Evolutionary conservation across 768 basidiomycete species (phyloP), one percentile per base, ranked within the genome.

Genomic region (Serpula lacrymans): DNA sequence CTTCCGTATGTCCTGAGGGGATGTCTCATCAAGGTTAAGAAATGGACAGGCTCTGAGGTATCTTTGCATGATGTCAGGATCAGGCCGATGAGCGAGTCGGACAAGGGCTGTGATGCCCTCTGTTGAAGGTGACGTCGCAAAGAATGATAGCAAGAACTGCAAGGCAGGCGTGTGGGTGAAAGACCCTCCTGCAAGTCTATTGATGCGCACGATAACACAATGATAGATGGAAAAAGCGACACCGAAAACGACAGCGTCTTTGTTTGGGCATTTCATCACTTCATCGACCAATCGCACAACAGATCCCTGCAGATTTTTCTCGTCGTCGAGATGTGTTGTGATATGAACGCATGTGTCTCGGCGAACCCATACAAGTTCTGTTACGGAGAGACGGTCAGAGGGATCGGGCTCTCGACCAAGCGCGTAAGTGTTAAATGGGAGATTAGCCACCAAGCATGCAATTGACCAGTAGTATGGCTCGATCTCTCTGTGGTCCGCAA

Each of bases 41-140:
- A 28, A n/a, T 9, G n/a, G 9, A n/a, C 27, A 9, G 9, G 9
- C 27, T 28, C n/a, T 28, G n/a, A 28, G 9, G 33, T 10, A 8
- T 9, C 17, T 9, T 12, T 12, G 33, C 9, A 42, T 21, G 39
- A 43, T 18, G 22, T 38, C 17, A 13, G 37, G 26, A 16, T 42
- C 41, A 12, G 16, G 37, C 12, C 39, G 39, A 23, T 35, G 18
- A 20, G 29, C 39, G 14, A 41, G 29, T 22, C 31, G 39, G 10
- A 31, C 20, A 21, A 41, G 39, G 14, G 39, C 39, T 8, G 40
- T 41, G 16, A 36, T 41, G 30, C 34, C 40, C 10, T 21, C 22
- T 17, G 23, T 41, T 6, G 40, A 37, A 14, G 34, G 40, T 11
- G 20, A 17, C 12, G 23, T 2, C 14, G 40, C 34, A 18, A 16